Percentiles rank a stretch among this genome's conserved stretches.
phyloP scores from a whole-genome alignment of 2,329 filamentous ascomycete species.

The Pseudocercospora macadamiae region DNA sequence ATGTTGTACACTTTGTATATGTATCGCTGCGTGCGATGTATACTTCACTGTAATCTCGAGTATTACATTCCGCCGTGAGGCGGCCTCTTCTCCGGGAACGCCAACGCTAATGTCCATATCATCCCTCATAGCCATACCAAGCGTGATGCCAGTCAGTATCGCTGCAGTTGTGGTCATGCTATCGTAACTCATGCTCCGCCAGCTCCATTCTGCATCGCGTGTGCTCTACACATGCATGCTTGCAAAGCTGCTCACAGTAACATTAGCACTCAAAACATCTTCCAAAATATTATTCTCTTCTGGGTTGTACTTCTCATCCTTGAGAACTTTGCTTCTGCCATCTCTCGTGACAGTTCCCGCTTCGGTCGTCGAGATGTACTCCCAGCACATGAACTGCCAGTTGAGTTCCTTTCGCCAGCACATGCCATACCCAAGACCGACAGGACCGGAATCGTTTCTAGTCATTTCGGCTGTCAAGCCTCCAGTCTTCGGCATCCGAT shows the following conservation, averaged over 20 bases:
- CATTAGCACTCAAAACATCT: conserved; percentile 34
- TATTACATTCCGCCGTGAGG: conserved; percentile 19
- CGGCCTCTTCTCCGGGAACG: conserved; percentile 13
- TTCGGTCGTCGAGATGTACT: conserved; percentile 49
- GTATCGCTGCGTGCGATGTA: too few relatives aligned
- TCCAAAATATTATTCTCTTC: conserved; percentile 22
- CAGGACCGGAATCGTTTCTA: conserved; percentile 40
- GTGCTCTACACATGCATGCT: conserved; percentile 42
- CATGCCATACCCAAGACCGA: conserved; percentile 58
- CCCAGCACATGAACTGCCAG: conserved; percentile 83
- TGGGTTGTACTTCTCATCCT: conserved; percentile 29
- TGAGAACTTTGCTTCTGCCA: conserved; percentile 27
- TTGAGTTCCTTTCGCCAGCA: conserved; percentile 76
- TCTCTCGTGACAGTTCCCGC: conserved; percentile 27
- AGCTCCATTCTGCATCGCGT: conserved; percentile 34
- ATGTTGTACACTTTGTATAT: too few relatives aligned
- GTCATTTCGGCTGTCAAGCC: conserved; percentile 73
- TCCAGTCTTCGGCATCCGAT: conserved; percentile 78
- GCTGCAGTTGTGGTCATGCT: conserved; percentile 28
- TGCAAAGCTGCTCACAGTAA: conserved; percentile 40
- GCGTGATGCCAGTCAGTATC: conserved; percentile 17
- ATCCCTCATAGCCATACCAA: conserved; percentile 15
- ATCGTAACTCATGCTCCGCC: conserved; percentile 37
- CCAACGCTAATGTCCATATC: conserved; percentile 24
- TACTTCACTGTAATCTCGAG: conserved; percentile 20